Evolutionary conservation across 1,284 basidiomycete genomes (phyloP).

Genomic region (Chalciporus piperatoides): DNA sequence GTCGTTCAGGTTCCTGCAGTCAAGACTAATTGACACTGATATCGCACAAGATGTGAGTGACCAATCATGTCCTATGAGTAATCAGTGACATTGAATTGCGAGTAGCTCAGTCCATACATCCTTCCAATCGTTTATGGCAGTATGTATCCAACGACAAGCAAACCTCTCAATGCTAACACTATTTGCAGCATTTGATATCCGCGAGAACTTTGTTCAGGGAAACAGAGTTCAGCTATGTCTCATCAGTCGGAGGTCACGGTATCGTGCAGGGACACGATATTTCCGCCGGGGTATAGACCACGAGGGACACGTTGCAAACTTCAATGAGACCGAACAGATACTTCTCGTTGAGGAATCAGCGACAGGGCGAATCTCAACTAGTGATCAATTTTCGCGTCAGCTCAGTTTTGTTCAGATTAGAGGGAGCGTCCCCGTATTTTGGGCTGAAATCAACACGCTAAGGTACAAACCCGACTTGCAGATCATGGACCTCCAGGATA

Average conservation of each 20-base stretch:
- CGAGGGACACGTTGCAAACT: constrained; percentile 83
- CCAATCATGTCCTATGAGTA: not conserved
- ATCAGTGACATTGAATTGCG: constrained; percentile 14
- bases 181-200: constrained; percentile 79
- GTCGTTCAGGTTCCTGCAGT: constrained; percentile 60
- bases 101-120: constrained; percentile 81
- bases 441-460: constrained; percentile 96
- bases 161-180: constrained; percentile 11
- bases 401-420: constrained; percentile 91
- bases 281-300: constrained; percentile 92
- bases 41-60: constrained; percentile 58
- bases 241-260: constrained; percentile 90
- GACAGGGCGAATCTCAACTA: constrained; percentile 38
- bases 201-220: constrained; percentile 73
- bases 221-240: constrained; percentile 83
- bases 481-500: constrained; percentile 89
- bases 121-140: constrained; percentile 92
- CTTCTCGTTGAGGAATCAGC: constrained; percentile 69
- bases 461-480: constrained; percentile 97
- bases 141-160: constrained; percentile 39
- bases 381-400: constrained; percentile 55
- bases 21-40: constrained; percentile 64
- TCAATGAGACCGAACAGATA: constrained; percentile 94
- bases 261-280: constrained; percentile 95
- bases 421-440: constrained; percentile 92